Evolutionary conservation across 2,329 filamentous ascomycete genomes (phyloP).

Genomic region (Paracoccidioides lutzii): DNA sequence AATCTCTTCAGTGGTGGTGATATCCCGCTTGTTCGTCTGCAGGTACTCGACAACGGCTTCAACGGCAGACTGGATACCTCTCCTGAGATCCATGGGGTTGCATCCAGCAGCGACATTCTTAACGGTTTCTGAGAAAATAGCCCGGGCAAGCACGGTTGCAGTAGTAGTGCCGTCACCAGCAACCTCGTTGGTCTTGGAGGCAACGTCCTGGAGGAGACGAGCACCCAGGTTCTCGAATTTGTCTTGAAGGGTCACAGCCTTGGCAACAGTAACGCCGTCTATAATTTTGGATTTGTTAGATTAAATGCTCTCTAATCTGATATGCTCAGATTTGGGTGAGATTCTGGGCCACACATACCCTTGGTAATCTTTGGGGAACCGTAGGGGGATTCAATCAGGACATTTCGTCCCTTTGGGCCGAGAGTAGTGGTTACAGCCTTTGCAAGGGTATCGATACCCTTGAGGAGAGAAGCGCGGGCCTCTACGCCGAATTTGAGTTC

Average conservation of each 20-base stretch:
- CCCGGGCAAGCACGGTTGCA: conserved; percentile 88
- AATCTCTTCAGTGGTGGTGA: conserved; percentile 94
- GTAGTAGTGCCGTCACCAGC: conserved; percentile 98
- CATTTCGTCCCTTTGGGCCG: conserved; percentile 95
- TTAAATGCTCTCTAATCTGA: background rate
- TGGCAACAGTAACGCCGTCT: conserved; percentile 84
- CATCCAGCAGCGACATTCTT: conserved; percentile 99
- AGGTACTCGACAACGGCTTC: conserved; percentile 90
- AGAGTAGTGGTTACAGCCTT: conserved; percentile 93
- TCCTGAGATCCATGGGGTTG: conserved; percentile 98
- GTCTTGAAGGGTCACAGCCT: conserved; percentile 85
- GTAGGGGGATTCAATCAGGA: conserved; percentile 95
- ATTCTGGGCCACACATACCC: conserved; percentile 47
- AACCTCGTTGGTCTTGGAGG: conserved; percentile 97
- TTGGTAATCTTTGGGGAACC: conserved; percentile 99
- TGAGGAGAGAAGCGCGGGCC: conserved; percentile 72
- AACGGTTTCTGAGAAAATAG: conserved; percentile 99
- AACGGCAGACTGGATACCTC: conserved; percentile 92
- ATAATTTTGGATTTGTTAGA: background rate
- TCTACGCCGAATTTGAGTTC: conserved; percentile 98
- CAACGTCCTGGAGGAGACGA: conserved; percentile 91
- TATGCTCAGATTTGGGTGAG: background rate
- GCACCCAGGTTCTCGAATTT: conserved; percentile 99
- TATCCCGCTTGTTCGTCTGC: conserved; percentile 91
- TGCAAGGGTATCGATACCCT: conserved; percentile 91